phyloP scores from a whole-genome alignment of 139 green algal species.

The Chlorella sp. region DNA sequence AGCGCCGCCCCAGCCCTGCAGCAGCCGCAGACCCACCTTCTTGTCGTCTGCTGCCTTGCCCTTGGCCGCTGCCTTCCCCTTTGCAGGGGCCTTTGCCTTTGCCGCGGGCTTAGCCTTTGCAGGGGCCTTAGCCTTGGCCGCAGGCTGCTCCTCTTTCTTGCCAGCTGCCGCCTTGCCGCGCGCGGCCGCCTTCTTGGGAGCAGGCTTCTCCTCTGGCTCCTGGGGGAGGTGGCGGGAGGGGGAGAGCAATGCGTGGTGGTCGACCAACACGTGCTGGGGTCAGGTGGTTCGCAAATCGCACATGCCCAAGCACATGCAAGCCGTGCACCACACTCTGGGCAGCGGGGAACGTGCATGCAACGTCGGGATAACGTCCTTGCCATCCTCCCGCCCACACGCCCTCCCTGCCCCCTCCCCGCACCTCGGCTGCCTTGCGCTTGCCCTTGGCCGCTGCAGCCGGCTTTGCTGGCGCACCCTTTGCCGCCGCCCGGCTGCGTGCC shows the following conservation, averaged over 20 bases:
- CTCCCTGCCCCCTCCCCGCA: background rate
- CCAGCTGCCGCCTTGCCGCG: background rate
- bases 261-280: too few relatives aligned
- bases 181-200: constrained; percentile 5
- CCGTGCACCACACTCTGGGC: too few relatives aligned
- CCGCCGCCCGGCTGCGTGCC: background rate
- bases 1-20: too few relatives aligned
- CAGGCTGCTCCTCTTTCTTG: constrained; percentile 4
- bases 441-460: background rate
- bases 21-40: background rate
- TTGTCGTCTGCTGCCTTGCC: background rate
- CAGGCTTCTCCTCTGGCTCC: constrained; percentile 10
- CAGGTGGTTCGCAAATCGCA: too few relatives aligned
- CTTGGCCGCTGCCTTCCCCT: background rate
- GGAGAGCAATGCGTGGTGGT: too few relatives aligned
- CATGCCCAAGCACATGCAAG: too few relatives aligned
- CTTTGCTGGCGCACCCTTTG: background rate
- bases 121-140: background rate
- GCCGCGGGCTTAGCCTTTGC: background rate
- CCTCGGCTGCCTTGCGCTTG: background rate
- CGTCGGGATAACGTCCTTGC: too few relatives aligned
- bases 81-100: background rate
- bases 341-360: too few relatives aligned
- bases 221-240: background rate
- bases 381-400: too few relatives aligned